These are phyloP conservation scores for Pittosporum tobira DNA, from an alignment of 129 eudicot species.

Conservation along the genomic window DNA sequence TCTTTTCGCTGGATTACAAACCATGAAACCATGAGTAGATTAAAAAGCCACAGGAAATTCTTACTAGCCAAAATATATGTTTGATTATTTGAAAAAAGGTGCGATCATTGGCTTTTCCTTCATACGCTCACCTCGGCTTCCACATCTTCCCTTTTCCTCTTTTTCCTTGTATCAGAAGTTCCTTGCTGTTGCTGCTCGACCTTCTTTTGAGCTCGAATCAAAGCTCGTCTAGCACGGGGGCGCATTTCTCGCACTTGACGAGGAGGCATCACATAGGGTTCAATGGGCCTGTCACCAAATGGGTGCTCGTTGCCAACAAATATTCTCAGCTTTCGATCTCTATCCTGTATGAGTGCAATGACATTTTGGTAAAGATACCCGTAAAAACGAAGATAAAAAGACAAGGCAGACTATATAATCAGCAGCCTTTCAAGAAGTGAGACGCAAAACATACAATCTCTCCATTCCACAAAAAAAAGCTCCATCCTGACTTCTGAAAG, in stretches of 20 bases:
- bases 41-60: too few species aligned
- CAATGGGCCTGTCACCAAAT: slow-evolving; percentile 65
- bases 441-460: not conserved
- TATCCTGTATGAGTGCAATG: slow-evolving; percentile 37
- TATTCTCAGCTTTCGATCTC: slow-evolving; percentile 87
- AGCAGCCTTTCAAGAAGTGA: not conserved
- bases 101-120: not conserved
- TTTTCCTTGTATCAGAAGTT: slow-evolving; percentile 34
- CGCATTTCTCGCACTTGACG: slow-evolving; percentile 86
- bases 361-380: not conserved
- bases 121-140: slow-evolving; percentile 30
- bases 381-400: not conserved
- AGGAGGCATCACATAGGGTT: slow-evolving; percentile 76
- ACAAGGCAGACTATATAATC: not conserved
- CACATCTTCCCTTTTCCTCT: slow-evolving; percentile 38
- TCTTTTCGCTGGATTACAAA: too few species aligned
- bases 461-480: too few species aligned
- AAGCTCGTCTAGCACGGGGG: slow-evolving; percentile 80
- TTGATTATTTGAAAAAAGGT: not conserved
- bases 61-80: not conserved
- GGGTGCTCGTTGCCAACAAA: slow-evolving; percentile 77
- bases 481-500: too few species aligned
- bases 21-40: too few species aligned
- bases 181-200: slow-evolving; percentile 61
- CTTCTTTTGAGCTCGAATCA: slow-evolving; percentile 79